Percentiles rank a stretch among this genome's conserved stretches.
phyloP scores from a whole-genome alignment of 106 monocot species.

The Platanthera guangdongensis region DNA sequence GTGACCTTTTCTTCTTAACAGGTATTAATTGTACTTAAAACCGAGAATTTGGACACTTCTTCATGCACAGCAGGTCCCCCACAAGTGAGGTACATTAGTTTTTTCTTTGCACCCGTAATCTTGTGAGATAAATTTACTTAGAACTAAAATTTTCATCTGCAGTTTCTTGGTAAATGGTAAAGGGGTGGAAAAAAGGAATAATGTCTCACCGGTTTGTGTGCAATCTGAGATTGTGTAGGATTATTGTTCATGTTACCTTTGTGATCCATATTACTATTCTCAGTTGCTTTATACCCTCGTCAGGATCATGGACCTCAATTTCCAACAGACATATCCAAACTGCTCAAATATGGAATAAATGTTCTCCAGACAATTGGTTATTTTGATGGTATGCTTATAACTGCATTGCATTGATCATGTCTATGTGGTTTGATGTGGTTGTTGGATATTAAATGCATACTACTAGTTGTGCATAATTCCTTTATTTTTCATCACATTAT shows the following conservation, averaged over 20 bases:
- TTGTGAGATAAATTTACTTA: not conserved
- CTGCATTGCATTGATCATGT: not conserved
- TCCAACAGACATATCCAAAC: slow-evolving; percentile 85
- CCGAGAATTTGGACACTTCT: slow-evolving; percentile 41
- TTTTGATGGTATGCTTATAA: slow-evolving; percentile 54
- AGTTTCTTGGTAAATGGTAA: slow-evolving; percentile 82
- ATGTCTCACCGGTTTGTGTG: slow-evolving; percentile 34
- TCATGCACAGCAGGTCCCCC: slow-evolving; percentile 40
- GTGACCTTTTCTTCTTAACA: slow-evolving; percentile 11
- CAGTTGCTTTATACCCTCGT: slow-evolving; percentile 8
- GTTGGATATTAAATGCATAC: not conserved
- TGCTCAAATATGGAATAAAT: slow-evolving; percentile 88
- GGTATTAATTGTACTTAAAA: slow-evolving; percentile 41
- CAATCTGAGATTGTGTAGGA: not conserved
- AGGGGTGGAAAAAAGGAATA: slow-evolving; percentile 75
- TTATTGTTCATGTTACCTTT: not conserved
- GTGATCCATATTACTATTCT: not conserved
- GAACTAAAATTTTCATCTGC: slow-evolving; percentile 1
- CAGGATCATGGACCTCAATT: slow-evolving; percentile 85
- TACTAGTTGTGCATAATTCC: not conserved
- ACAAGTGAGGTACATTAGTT: slow-evolving; percentile 32
- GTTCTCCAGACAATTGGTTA: slow-evolving; percentile 75
- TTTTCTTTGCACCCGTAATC: not conserved
- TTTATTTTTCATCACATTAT: slow-evolving; percentile 5
- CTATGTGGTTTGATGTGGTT: not conserved